Percentiles rank a stretch among this genome's conserved stretches.
phyloP scores from a whole-genome alignment of 345 rosid genomes.

The Rhizophora apiculata region DNA sequence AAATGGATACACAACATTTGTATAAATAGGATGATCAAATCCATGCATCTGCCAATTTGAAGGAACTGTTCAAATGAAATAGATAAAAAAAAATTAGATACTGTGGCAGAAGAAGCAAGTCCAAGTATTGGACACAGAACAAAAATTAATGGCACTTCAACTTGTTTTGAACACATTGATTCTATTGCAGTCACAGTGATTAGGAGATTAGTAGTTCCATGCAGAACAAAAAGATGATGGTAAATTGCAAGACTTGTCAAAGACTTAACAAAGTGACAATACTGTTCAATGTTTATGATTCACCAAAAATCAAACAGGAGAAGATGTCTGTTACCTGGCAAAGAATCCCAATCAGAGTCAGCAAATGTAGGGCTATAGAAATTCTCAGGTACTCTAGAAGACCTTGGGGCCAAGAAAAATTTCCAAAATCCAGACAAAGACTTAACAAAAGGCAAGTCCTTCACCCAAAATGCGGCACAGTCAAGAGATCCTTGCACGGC shows the following conservation, averaged over 20 bases:
- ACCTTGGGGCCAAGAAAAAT: conserved; percentile 68
- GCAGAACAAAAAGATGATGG: not conserved
- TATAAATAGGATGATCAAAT: conserved; percentile 87
- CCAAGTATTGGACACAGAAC: not conserved
- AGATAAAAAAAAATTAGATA: conserved; percentile 22
- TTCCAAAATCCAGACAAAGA: conserved; percentile 92
- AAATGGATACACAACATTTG: conserved; percentile 78
- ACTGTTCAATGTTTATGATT: not conserved
- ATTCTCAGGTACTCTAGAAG: conserved; percentile 53
- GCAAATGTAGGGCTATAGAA: conserved; percentile 53
- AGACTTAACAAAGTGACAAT: not conserved
- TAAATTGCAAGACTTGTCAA: too few species aligned
- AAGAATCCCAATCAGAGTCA: conserved; percentile 71
- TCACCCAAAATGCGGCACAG: conserved; percentile 73
- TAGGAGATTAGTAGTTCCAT: not conserved
- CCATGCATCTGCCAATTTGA: conserved; percentile 99
- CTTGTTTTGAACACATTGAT: not conserved
- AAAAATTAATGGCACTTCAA: not conserved
- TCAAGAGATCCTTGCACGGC: conserved; percentile 72
- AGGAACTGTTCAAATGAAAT: conserved; percentile 66
- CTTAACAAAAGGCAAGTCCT: conserved; percentile 73
- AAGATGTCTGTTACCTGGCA: conserved; percentile 54
- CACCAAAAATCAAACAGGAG: not conserved
- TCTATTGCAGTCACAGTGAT: not conserved
- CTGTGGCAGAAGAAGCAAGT: not conserved